Base-by-base conservation (phyloP, 1,139 yeast species). In the Yamadazyma sp. region DNA sequence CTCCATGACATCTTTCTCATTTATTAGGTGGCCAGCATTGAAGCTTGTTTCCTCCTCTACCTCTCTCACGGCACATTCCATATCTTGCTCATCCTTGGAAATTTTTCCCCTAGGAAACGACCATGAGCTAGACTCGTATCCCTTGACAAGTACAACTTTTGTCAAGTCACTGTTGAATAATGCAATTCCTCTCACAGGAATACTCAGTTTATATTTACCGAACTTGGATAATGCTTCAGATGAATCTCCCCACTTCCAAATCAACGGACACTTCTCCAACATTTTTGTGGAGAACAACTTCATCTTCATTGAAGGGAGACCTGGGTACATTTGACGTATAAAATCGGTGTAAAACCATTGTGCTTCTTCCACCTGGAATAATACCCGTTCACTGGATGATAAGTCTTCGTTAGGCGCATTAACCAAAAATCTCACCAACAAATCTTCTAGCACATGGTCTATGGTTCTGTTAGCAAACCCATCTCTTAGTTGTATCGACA, bases 41-140 rank as follows among this genome's bases (percentile, higher is more conserved):
- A 84, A 89, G 0, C 98, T 96, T n/a, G 91, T 92, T 60, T 94
- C 99, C 64, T 94, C 99, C 47, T 76, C 77, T 17, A 87, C 92
- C 61, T 94, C 99, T 56, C 99, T 77, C n/a, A 87, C 66, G 4
- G 98, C 97, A 68, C 98, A 94, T 40, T 77, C 81, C n/a, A 80
- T 75, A 61, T 94, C 98, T 7, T 82, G 71, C 63, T 94, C 99
- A 55, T 83, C 95, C 58, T 92, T 91, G 30, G 95, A 87, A 42
- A 94, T 94, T 62, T 94, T 94, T 7, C 99, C 99, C 59, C 96
- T 73, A 4, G 99, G 99, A 55, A 94, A 94, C 5, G 96, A 87
- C 98, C 98, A 94, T 10, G 83, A 63, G 30, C 70, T 69, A n/a
- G 91, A 78, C 50, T 87, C 95, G 44, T 83, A 83, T 2, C 97